Evolutionary conservation across 148 eudicot genomes (phyloP).

Genomic region (Chenopodium quinoa): DNA sequence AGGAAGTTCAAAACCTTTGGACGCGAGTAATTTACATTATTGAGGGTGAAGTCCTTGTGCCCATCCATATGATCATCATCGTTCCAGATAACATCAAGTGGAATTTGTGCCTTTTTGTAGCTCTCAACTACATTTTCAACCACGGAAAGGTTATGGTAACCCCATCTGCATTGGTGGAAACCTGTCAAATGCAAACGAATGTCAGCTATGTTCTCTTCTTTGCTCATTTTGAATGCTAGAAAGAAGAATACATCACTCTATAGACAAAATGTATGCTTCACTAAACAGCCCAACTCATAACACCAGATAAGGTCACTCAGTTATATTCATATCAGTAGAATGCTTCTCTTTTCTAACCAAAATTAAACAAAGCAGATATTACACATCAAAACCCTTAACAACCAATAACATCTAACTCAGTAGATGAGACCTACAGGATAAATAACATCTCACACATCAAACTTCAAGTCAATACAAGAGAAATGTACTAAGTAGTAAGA

Average conservation of each 20-base stretch:
- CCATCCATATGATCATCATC: conserved; percentile 97
- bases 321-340: background rate
- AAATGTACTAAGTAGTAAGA: background rate
- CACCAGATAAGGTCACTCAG: background rate
- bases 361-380: background rate
- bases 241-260: background rate
- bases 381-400: background rate
- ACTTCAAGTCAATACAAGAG: background rate
- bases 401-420: background rate
- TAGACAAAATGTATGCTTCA: background rate
- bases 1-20: conserved; percentile 61
- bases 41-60: conserved; percentile 95
- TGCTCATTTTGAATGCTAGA: background rate
- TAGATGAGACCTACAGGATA: background rate
- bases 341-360: background rate
- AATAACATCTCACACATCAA: background rate
- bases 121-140: conserved; percentile 84
- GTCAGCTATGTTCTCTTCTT: background rate
- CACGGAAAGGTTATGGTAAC: conserved; percentile 79
- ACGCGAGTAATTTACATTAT: conserved; percentile 61
- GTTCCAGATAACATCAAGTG: conserved; percentile 97
- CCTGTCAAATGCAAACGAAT: conserved; percentile 41
- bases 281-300: background rate
- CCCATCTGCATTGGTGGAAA: conserved; percentile 99
- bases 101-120: conserved; percentile 80